Base-by-base conservation (phyloP, 148 eudicot species). In the Diospyros lotus region DNA sequence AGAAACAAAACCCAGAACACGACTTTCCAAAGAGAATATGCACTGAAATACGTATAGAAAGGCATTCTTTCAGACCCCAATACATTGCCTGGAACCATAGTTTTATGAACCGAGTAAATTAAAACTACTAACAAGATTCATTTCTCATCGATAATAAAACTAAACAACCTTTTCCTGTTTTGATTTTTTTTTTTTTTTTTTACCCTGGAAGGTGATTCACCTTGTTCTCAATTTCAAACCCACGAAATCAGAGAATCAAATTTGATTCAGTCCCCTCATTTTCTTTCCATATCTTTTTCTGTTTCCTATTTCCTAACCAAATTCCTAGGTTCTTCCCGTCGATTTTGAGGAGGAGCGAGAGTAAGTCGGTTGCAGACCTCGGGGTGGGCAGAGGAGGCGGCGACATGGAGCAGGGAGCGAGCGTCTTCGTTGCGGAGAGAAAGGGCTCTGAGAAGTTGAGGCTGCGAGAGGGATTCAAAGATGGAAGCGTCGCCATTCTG, bases 371-470 rank as follows among this genome's bases (percentile, higher is more conserved):
- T 9, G 65, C 18, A 9, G 56, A 92, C 98, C 89, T 95, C 44
- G 8, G 82, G 58, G 54, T 77, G 86, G 58, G 79, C 73, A 13
- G 88, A 87, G 55, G 99, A 86, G 48, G 84, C 80, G 73, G 97
- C 96, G 65, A 95, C 97, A 76, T 95, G 98, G 66, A 95, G 91
- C 59, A 90, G 94, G 41, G 98, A 89, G 45, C 98, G 97, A 54
- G 73, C 84, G 62, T 95, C 98, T 74, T 95, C 98, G 84, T 95
- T 90, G 39, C 90, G 84, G 65, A 92, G 90, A 80, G 92, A 85
- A 73, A 89, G 84, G 58, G 86, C 69, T 28, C 78, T 68, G 76
- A 82, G 68, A 50, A 92, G 84, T 53, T 89, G 86, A 4, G 77
- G 59, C 2, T 67, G 79, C 2, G 97, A 78, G 76, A 95, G 88